Base-by-base conservation (phyloP, 2,329 filamentous ascomycete species). In the Fusarium bulbicola region DNA sequence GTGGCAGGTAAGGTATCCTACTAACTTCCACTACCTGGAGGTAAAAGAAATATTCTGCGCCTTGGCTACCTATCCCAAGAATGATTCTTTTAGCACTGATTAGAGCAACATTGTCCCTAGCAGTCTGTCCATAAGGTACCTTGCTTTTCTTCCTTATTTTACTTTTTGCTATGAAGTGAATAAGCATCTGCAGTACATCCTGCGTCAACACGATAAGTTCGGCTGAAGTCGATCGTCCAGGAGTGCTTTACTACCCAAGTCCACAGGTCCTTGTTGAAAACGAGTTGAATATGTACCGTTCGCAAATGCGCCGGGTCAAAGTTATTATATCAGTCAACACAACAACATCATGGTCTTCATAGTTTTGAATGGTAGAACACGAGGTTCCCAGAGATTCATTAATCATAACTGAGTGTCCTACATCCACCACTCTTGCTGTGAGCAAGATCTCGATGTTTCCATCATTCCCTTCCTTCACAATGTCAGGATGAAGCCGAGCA, bases 391-490 rank as follows among this genome's bases (percentile, higher is more conserved):
- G 72, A 59, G 49, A 67, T 74, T 74, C 72, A 73, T 74, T 73
- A 53, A 73, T 74, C 68, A 57, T 73, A 50, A 53, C 72, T 63
- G 65, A 69, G 68, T 70, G 74, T 74, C 58, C 59, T 70, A 64
- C 39, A 70, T 73, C 72, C 57, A 49, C 72, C 72, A 65, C 62
- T 72, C 65, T 67, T 73, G 50, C 43, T 46, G 47, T 46, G 68
- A 59, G 65, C 46, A 67, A 70, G 72, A 59, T 43, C 56, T 50
- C 63, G 59, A 67, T 60, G 58, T 74, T 68, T 42, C 72, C 65
- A 62, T 70, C 72, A 64, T 74, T 74, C 65, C 63, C 72, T 74
- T 70, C 72, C 72, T 59, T 70, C 72, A 74, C 72, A 74, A 73
- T 70, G 72, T 59, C 68, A 70, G 66, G 50, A 61, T 30, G 28